phyloP scores from a whole-genome alignment of 1,284 basidiomycete genomes.

The Tilletia walkeri region DNA sequence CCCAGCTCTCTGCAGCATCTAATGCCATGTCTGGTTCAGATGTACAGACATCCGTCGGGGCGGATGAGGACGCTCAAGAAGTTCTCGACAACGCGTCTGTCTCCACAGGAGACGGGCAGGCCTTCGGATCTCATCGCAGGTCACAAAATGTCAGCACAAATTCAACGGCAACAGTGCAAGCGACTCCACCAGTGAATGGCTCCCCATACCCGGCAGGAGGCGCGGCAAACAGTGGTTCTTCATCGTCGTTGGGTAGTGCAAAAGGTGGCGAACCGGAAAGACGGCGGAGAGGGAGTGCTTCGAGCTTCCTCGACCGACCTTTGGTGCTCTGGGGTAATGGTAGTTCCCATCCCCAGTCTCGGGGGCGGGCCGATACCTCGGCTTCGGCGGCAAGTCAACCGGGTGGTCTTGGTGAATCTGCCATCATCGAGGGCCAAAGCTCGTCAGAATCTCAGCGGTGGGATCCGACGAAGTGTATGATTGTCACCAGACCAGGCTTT shows the following conservation, averaged over 20 bases:
- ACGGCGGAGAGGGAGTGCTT: neutral
- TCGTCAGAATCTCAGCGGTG: neutral
- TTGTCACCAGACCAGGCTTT: constrained; percentile 7
- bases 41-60: neutral
- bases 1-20: neutral
- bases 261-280: neutral
- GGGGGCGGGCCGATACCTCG: no score
- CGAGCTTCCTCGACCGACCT: neutral
- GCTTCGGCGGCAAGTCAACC: no score
- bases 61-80: constrained; percentile 14
- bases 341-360: no score
- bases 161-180: neutral
- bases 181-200: neutral
- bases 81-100: constrained; percentile 7
- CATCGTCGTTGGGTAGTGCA: neutral
- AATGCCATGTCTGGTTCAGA: neutral
- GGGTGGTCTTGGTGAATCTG: no score
- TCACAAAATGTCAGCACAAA: neutral
- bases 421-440: no score
- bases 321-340: neutral
- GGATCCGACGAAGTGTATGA: neutral
- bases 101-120: neutral
- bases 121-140: neutral
- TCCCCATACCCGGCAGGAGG: neutral
- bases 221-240: neutral